phyloP scores from a whole-genome alignment of 2,329 filamentous ascomycete genomes.

The Neofusicoccum ribis region DNA sequence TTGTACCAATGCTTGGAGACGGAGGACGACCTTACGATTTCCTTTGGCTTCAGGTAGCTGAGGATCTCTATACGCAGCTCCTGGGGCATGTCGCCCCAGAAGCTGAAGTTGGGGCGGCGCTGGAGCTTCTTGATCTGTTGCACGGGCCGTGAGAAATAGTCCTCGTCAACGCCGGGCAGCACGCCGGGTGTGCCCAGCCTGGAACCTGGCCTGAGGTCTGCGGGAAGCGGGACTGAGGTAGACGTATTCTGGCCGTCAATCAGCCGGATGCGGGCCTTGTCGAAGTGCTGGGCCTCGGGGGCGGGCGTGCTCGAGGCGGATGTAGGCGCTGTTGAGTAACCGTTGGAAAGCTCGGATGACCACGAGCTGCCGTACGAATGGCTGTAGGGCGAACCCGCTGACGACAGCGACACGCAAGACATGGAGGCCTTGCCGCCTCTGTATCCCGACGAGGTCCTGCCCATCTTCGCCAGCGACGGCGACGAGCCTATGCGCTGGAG shows the following conservation, averaged over 20 bases:
- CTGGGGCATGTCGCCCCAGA: conserved; percentile 78
- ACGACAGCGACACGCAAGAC: conserved; percentile 63
- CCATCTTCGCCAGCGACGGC: conserved; percentile 65
- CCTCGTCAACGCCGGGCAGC: conserved; percentile 39
- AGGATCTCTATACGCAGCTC: conserved; percentile 82
- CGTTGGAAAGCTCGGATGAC: conserved; percentile 58
- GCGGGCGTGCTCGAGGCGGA: conserved; percentile 51
- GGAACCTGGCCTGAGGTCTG: conserved; percentile 56
- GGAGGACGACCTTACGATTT: conserved; percentile 75
- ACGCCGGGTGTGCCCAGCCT: conserved; percentile 34
- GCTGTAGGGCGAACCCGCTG: conserved; percentile 51
- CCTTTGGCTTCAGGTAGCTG: conserved; percentile 72
- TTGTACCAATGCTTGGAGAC: conserved; percentile 77
- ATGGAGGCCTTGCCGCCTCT: conserved; percentile 64
- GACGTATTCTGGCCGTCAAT: conserved; percentile 52
- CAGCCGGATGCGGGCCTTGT: conserved; percentile 57
- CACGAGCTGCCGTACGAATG: conserved; percentile 57
- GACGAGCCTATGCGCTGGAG: conserved; percentile 82
- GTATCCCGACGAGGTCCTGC: conserved; percentile 67
- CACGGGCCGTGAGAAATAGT: conserved; percentile 49
- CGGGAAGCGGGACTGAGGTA: conserved; percentile 63
- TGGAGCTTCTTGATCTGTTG: conserved; percentile 34
- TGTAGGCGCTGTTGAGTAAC: conserved; percentile 57
- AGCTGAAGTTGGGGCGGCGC: conserved; percentile 55
- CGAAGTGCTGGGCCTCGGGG: conserved; percentile 49